Base-by-base conservation (phyloP, 2,329 filamentous ascomycete genomes). In the Penicillium sp. region DNA sequence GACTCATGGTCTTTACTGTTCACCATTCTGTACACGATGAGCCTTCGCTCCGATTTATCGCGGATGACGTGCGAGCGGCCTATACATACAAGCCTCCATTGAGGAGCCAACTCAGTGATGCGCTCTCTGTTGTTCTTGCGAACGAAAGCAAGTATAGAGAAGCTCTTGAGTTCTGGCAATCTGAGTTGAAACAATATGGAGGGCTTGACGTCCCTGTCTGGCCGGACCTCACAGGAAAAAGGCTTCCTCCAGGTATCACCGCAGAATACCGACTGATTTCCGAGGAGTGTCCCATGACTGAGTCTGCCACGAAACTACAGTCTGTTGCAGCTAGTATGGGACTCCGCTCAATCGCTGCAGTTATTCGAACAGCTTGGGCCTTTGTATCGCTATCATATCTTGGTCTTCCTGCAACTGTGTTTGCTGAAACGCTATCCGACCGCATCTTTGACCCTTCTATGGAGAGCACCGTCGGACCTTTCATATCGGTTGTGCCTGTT, bases 21-120 rank as follows among this genome's bases (percentile, higher is more conserved):
- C 75, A 77, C 41, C 75, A 77, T 62, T 69, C 73, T 2, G 66
- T 77, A 19, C 71, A 74, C 26, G 75, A 77, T 60, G 74, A 70
- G 1, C 70, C 70, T 23, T 75, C 73, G 7, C 66, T 77, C 5
- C 60, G 65, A n/a, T 67, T 70, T 7, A 69, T 77, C 3, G 58
- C 71, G 30, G 62, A 66, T 21, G 72, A 75, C 56, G 62, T 76
- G 19, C 62, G 64, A 9, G 59, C 60, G 3, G 67, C 69, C 5
- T 75, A 75, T 54, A 56, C 51, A 2, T 60, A 62, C 45, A 68
- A 67, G 48, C 63, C 65, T 8, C 64, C 69, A 9, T 19, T 54
- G n/a, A 65, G 72, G 41, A 65, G 66, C 35, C 73, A 75, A 55
- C 67, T 75, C 29, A 66, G 59, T 26, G 69, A 73, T 23, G 73